A percentile compares a stretch with the other conserved stretches of the same genome.
Evolutionary conservation across 176 grass and related monocot genomes (phyloP).

Genomic region (Aegilops speltoides): DNA sequence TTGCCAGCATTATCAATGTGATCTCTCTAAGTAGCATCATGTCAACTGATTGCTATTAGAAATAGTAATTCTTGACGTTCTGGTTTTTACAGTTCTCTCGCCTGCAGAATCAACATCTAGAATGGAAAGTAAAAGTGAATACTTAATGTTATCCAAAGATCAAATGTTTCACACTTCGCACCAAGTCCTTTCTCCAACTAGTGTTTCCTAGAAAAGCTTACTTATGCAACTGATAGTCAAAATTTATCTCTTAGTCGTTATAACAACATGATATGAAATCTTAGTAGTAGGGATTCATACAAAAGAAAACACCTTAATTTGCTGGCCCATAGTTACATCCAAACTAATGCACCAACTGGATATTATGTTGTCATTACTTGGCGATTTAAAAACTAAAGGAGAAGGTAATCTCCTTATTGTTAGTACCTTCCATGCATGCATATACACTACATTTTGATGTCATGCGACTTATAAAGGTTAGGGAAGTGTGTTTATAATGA

Average conservation of each 20-base stretch:
- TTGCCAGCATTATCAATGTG: background rate
- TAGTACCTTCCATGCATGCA: background rate
- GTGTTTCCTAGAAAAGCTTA: background rate
- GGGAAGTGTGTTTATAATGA: background rate
- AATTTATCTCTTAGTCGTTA: background rate
- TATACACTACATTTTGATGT: background rate
- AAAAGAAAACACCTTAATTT: background rate
- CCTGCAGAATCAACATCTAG: background rate
- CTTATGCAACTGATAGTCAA: background rate
- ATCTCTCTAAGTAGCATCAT: background rate
- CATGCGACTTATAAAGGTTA: background rate
- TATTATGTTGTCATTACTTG: background rate
- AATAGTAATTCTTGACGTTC: background rate
- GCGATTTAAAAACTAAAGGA: background rate
- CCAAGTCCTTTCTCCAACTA: background rate
- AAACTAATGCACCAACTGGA: background rate
- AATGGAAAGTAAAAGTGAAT: constrained; percentile 4
- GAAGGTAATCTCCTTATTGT: background rate
- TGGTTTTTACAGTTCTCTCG: background rate
- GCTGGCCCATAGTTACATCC: background rate
- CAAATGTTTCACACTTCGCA: background rate
- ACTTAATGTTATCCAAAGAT: too few relatives aligned
- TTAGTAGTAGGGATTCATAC: background rate
- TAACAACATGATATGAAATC: background rate
- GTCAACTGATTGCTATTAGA: background rate